Conservation (phyloP, 192 early-diverging fungal genomes). For the Backusella tarrabulga region DNA sequence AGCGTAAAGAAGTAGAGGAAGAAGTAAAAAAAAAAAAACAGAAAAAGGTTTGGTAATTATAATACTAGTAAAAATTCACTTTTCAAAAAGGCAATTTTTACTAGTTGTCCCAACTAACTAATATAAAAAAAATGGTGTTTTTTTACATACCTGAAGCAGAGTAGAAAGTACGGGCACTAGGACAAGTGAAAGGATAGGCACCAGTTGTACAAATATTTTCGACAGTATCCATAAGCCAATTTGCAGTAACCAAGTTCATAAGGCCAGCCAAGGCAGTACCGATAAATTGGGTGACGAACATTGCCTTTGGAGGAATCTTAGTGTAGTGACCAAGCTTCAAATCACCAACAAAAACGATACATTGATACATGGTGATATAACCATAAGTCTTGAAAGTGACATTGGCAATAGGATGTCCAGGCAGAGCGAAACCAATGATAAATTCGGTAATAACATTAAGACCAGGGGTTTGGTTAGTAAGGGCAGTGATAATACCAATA, state of each 20-base stretch:
- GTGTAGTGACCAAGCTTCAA: slow-evolving; percentile 83
- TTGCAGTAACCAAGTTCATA: slow-evolving; percentile 49
- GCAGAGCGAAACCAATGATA: slow-evolving; percentile 76
- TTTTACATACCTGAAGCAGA: slow-evolving; percentile 43
- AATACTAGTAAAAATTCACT: too few species aligned
- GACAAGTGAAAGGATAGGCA: slow-evolving; percentile 48
- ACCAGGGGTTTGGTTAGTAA: slow-evolving; percentile 74
- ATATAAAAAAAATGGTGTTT: not conserved
- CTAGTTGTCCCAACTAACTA: too few species aligned
- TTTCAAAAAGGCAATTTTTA: too few species aligned
- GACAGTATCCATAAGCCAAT: slow-evolving; percentile 44
- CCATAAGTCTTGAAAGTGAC: slow-evolving; percentile 87
- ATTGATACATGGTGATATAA: slow-evolving; percentile 79
- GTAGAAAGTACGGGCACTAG: slow-evolving; percentile 56
- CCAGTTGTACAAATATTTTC: slow-evolving; percentile 39
- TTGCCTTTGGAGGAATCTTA: slow-evolving; percentile 65
- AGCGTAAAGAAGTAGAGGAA: too few species aligned
- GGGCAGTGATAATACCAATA: slow-evolving; percentile 78
- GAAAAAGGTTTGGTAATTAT: too few species aligned
- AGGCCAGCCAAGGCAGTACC: slow-evolving; percentile 59
- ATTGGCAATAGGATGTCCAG: slow-evolving; percentile 80
- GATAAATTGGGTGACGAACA: slow-evolving; percentile 61
- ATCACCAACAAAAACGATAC: slow-evolving; percentile 65
- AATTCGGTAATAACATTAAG: slow-evolving; percentile 88
- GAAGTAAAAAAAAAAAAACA: too few species aligned